phyloP scores from a whole-genome alignment of 805 yeast genomes.

The Dipodascopsis tothii region DNA sequence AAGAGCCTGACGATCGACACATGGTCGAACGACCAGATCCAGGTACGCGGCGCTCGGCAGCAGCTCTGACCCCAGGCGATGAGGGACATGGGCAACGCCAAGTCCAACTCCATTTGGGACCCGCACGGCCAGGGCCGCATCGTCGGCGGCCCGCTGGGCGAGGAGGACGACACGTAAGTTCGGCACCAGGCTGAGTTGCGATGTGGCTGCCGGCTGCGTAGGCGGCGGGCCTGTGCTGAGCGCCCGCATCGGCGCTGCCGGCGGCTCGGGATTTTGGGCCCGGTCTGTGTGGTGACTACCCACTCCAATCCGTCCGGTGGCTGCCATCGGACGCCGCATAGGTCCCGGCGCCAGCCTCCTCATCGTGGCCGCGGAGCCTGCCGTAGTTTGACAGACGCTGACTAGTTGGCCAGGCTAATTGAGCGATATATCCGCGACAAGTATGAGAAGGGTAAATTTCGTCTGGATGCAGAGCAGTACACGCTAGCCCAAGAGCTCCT shows the following conservation, averaged over 20 bases:
- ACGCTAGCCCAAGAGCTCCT: neutral
- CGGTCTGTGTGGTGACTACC: too few species aligned
- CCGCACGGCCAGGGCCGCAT: constrained; percentile 55
- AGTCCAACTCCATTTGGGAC: constrained; percentile 59
- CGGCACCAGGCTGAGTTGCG: too few species aligned
- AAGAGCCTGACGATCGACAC: constrained; percentile 66
- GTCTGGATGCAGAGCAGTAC: constrained; percentile 33
- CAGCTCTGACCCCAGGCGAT: constrained; percentile 30
- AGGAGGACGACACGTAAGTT: constrained; percentile 39
- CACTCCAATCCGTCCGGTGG: too few species aligned
- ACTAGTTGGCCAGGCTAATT: constrained; percentile 31
- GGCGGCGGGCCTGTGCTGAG: too few species aligned
- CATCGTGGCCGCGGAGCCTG: too few species aligned
- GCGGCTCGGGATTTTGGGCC: too few species aligned
- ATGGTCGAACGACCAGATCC: constrained; percentile 57
- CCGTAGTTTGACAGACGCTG: neutral
- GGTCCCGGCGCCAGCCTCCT: too few species aligned
- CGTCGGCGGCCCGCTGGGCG: constrained; percentile 64
- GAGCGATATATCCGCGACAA: constrained; percentile 59
- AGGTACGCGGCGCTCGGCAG: constrained; percentile 30
- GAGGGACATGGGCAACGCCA: constrained; percentile 51
- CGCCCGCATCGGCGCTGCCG: too few species aligned
- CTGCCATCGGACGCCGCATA: too few species aligned
- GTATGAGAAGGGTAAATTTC: constrained; percentile 56
- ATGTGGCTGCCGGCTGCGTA: too few species aligned